Conservation (phyloP, 2,329 filamentous ascomycete genomes). For the Cryphonectria naterciae region DNA sequence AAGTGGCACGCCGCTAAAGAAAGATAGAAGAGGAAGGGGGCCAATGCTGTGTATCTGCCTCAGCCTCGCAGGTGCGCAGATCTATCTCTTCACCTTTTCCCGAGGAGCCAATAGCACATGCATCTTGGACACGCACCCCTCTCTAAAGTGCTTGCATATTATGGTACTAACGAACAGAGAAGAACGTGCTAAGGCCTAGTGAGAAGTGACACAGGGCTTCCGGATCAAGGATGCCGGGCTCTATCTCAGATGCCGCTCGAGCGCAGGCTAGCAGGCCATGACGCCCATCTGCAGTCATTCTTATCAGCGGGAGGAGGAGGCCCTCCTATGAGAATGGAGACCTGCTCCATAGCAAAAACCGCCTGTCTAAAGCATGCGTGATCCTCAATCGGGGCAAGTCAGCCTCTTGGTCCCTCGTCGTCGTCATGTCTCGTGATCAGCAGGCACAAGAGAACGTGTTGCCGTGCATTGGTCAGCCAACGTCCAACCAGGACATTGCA, state of each 20-base stretch:
- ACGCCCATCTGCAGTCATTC: slow-evolving; percentile 1
- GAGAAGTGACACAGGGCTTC: slow-evolving; percentile 10
- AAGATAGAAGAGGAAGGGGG: neutral
- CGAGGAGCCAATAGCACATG: slow-evolving; percentile 21
- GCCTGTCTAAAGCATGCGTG: neutral
- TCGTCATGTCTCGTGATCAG: slow-evolving; percentile 3
- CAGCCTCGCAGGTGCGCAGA: slow-evolving; percentile 14
- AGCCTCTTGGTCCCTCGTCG: neutral
- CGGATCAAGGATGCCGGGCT: slow-evolving; percentile 9
- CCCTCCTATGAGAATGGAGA: neutral
- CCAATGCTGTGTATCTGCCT: neutral
- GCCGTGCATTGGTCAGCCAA: neutral
- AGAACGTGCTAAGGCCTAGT: neutral
- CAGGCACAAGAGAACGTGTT: slow-evolving; percentile 3
- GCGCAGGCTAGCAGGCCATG: slow-evolving; percentile 1
- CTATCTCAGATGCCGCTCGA: slow-evolving; percentile 3
- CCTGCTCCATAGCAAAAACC: neutral
- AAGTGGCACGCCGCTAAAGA: neutral
- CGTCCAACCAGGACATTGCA: neutral
- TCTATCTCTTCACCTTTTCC: slow-evolving; percentile 17
- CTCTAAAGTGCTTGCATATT: slow-evolving; percentile 25
- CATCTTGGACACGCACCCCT: slow-evolving; percentile 3
- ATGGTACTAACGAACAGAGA: neutral
- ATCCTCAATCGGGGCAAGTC: neutral
- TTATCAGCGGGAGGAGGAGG: neutral